These are phyloP conservation scores for Periconia sp. DNA, from an alignment of 2,329 filamentous ascomycete species.

Conservation along the genomic window DNA sequence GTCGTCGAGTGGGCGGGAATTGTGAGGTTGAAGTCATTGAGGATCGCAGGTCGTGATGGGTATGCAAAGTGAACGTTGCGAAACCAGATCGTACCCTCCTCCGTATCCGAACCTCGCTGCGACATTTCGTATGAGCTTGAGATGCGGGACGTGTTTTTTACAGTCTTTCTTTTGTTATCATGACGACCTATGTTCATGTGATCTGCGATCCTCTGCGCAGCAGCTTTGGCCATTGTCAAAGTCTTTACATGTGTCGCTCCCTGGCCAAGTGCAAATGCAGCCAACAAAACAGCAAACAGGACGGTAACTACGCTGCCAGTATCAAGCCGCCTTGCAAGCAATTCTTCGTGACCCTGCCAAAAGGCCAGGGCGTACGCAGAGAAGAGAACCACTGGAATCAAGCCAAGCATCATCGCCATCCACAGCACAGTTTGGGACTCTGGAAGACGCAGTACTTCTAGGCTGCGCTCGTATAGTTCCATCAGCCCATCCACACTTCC, in stretches of 20 bases:
- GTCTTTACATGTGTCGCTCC: too few species aligned
- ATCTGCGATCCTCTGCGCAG: too few species aligned
- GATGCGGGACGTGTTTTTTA: too few species aligned
- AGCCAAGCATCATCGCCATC: too few species aligned
- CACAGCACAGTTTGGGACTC: too few species aligned
- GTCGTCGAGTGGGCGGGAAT: constrained; percentile 89
- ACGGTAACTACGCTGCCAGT: constrained; percentile 76
- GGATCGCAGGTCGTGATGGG: constrained; percentile 85
- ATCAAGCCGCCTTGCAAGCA: constrained; percentile 15
- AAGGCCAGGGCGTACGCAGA: constrained; percentile 63
- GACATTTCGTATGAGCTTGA: constrained; percentile 10
- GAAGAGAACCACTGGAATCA: too few species aligned
- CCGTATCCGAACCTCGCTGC: constrained; percentile 63
- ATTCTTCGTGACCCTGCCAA: constrained; percentile 61
- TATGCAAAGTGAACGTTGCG: constrained; percentile 74
- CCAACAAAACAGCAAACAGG: constrained; percentile 89
- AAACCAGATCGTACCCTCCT: constrained; percentile 64
- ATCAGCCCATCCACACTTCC: too few species aligned
- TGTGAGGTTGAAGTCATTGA: constrained; percentile 77
- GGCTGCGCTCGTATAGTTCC: too few species aligned
- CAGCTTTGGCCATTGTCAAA: too few species aligned
- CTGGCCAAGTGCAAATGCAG: constrained; percentile 61
- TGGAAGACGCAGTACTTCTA: too few species aligned
- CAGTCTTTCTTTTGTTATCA: too few species aligned
- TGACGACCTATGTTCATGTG: too few species aligned